Evolutionary conservation across 768 basidiomycete species (phyloP).

Genomic region (Rhizopogon rudus): DNA sequence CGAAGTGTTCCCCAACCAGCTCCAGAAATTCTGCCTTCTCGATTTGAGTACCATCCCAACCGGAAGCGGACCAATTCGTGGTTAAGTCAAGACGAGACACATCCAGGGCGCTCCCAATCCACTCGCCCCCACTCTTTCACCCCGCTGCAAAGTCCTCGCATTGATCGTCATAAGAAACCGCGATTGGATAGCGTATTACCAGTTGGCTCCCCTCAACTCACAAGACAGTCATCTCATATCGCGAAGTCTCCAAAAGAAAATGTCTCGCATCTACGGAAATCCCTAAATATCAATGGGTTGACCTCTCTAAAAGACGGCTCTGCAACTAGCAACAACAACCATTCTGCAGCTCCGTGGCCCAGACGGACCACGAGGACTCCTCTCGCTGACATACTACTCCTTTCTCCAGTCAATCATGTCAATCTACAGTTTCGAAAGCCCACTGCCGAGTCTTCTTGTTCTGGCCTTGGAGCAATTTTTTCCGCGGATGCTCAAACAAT

Average conservation of each 20-base stretch:
- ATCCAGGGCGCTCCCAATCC: not conserved
- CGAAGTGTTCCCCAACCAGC: not conserved
- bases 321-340: not conserved
- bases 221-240: not conserved
- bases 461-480: not conserved
- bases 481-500: not conserved
- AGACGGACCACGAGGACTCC: not conserved
- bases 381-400: not conserved
- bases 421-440: not conserved
- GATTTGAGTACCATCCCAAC: not conserved
- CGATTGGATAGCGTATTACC: not conserved
- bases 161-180: not conserved
- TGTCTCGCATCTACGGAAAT: not conserved
- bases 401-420: not conserved
- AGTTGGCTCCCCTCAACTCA: not conserved
- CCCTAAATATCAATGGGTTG: not conserved
- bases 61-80: not conserved
- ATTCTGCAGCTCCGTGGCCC: not conserved
- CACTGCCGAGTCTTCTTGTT: not conserved
- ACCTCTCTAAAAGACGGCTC: not conserved
- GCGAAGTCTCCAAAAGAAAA: not conserved
- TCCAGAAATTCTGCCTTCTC: not conserved
- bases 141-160: not conserved
- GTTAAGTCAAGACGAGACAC: not conserved
- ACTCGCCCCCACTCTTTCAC: not conserved